phyloP scores from a whole-genome alignment of 1,284 basidiomycete genomes.

The Schizophyllum amplum region DNA sequence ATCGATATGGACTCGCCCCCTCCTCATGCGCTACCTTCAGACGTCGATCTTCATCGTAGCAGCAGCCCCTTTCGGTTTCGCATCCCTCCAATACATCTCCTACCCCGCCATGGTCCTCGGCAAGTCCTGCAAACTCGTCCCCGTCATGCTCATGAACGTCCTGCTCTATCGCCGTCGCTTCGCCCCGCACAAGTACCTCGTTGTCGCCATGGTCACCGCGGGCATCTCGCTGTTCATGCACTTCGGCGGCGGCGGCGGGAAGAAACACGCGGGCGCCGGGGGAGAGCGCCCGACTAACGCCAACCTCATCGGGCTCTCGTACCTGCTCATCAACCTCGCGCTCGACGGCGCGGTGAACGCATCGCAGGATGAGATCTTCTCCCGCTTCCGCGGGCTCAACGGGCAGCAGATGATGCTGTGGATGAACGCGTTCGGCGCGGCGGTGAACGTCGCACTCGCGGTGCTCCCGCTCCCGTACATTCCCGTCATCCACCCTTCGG shows the following conservation, averaged over 20 bases:
- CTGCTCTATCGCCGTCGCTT: slow-evolving; percentile 85
- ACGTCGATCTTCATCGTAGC: slow-evolving; percentile 85
- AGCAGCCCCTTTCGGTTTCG: slow-evolving; percentile 93
- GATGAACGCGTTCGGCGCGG: slow-evolving; percentile 83
- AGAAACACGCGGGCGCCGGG: slow-evolving; percentile 32
- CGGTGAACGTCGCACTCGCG: slow-evolving; percentile 58
- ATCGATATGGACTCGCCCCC: slow-evolving; percentile 29
- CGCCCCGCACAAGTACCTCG: slow-evolving; percentile 89
- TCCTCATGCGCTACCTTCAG: slow-evolving; percentile 54
- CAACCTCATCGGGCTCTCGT: slow-evolving; percentile 58
- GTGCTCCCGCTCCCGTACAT: slow-evolving; percentile 68
- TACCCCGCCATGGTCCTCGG: slow-evolving; percentile 99
- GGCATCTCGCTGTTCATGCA: slow-evolving; percentile 98
- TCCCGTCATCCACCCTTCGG: slow-evolving; percentile 62
- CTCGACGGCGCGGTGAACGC: slow-evolving; percentile 94
- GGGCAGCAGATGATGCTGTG: slow-evolving; percentile 99
- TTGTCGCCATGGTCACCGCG: slow-evolving; percentile 85
- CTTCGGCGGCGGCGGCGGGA: slow-evolving; percentile 54
- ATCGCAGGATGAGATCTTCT: slow-evolving; percentile 98
- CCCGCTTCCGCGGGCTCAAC: slow-evolving; percentile 55
- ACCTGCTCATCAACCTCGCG: slow-evolving; percentile 80
- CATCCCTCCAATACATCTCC: slow-evolving; percentile 90
- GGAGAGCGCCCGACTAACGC: slow-evolving; percentile 34
- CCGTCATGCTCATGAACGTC: slow-evolving; percentile 94
- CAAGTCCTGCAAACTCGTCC: slow-evolving; percentile 97